These are phyloP conservation scores for Hydnum rufescens DNA, from an alignment of 768 basidiomycete genomes.

Conservation along the genomic window DNA sequence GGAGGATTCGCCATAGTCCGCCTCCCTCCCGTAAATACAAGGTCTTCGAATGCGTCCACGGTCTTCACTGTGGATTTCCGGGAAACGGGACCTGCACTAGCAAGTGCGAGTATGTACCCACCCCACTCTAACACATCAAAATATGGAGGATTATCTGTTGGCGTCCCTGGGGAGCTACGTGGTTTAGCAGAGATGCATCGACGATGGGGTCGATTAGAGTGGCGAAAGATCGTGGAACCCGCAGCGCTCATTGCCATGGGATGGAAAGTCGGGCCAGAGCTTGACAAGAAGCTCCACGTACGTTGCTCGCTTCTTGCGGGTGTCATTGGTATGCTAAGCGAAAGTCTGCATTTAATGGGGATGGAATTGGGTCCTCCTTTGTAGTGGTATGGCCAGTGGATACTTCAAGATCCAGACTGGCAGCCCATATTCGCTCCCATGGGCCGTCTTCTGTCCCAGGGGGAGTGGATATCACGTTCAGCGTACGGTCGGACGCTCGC, in stretches of 20 bases:
- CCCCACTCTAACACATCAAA: conserved; percentile 29
- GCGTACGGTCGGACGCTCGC: conserved; percentile 63
- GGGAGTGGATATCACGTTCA: conserved; percentile 49
- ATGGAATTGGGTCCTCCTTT: conserved; percentile 11
- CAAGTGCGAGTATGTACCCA: conserved; percentile 62
- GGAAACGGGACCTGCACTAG: conserved; percentile 58
- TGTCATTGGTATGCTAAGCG: too few relatives aligned
- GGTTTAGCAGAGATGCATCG: conserved; percentile 71
- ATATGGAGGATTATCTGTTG: conserved; percentile 73
- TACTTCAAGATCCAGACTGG: conserved; percentile 40
- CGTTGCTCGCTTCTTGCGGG: too few relatives aligned
- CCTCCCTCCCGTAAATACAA: conserved; percentile 30
- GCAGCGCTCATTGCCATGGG: conserved; percentile 53
- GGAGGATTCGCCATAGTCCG: conserved; percentile 78
- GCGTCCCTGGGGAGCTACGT: conserved; percentile 75
- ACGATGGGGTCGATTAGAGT: conserved; percentile 64
- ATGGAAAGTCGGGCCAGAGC: conserved; percentile 62
- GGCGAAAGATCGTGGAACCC: conserved; percentile 61
- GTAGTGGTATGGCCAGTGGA: conserved; percentile 12
- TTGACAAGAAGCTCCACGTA: conserved; percentile 43
- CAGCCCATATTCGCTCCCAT: conserved; percentile 60
- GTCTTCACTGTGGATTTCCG: conserved; percentile 71
- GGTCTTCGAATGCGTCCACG: conserved; percentile 27
- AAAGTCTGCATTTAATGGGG: too few relatives aligned
- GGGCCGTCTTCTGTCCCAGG: conserved; percentile 49